Conservation (phyloP, 75 land plant species). For the Chamaecyparis obtusa region DNA sequence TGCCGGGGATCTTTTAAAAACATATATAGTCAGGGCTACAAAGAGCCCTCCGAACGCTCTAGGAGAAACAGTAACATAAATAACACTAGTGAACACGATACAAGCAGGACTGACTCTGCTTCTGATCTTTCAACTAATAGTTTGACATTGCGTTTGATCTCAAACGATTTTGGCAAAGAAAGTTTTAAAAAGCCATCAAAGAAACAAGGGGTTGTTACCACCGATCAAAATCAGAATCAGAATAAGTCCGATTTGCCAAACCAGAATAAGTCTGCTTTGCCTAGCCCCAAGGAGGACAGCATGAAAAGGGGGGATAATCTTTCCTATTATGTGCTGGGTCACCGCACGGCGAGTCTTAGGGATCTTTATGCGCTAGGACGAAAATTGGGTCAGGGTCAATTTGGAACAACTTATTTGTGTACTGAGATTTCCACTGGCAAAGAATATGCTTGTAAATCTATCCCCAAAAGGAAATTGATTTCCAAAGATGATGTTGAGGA, state of each 20-base stretch:
- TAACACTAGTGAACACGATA: neutral
- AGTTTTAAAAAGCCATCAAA: neutral
- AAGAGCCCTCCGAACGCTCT: conserved; percentile 27
- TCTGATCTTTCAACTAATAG: conserved; percentile 9
- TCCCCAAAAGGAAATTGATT: conserved; percentile 78
- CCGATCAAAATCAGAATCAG: neutral
- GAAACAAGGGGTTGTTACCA: neutral
- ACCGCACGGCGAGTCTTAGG: conserved; percentile 58
- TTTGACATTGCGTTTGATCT: conserved; percentile 7
- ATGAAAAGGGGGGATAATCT: conserved; percentile 39
- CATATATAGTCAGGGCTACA: conserved; percentile 30
- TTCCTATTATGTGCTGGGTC: conserved; percentile 48
- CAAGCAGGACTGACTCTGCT: neutral
- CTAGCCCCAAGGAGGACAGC: neutral
- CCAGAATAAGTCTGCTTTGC: neutral
- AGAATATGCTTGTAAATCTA: conserved; percentile 80
- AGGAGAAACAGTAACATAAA: neutral
- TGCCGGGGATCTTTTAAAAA: conserved; percentile 54
- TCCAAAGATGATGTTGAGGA: conserved; percentile 80
- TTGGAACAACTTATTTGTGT: conserved; percentile 80
- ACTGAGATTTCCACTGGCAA: conserved; percentile 63
- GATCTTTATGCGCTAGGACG: conserved; percentile 65
- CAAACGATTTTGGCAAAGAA: conserved; percentile 1
- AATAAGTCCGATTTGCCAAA: neutral
- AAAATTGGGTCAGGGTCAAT: conserved; percentile 80